Percentiles rank a stretch among this genome's conserved stretches.
phyloP scores from a whole-genome alignment of 2,329 filamentous ascomycete species.

The Leptographium galeiforme region DNA sequence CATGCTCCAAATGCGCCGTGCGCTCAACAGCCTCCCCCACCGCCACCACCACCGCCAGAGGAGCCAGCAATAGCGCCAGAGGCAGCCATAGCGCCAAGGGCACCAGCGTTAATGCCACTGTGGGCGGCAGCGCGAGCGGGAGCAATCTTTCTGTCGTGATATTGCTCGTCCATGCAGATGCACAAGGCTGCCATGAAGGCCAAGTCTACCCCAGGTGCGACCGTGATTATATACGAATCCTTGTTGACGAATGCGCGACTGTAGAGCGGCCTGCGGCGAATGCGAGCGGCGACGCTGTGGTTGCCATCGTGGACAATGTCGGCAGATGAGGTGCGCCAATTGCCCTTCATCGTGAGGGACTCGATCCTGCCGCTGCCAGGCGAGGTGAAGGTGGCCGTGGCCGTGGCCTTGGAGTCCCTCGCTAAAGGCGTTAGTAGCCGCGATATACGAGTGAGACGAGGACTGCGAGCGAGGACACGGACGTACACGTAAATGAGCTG shows the following conservation, averaged over 20 bases:
- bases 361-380: slow-evolving; percentile 26
- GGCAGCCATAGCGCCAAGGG: no score
- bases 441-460: neutral
- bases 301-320: slow-evolving; percentile 40
- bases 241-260: slow-evolving; percentile 41
- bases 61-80: no score
- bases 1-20: no score
- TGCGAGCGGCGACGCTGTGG: slow-evolving; percentile 39
- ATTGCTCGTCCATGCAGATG: slow-evolving; percentile 54
- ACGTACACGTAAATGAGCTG: slow-evolving; percentile 36
- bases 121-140: no score
- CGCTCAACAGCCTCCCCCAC: no score
- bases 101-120: no score
- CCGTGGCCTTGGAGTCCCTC: slow-evolving; percentile 36
- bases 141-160: slow-evolving; percentile 27
- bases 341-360: slow-evolving; percentile 43
- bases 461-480: no score
- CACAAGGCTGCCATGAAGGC: slow-evolving; percentile 52
- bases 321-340: slow-evolving; percentile 43
- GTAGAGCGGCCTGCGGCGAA: slow-evolving; percentile 45
- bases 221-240: slow-evolving; percentile 51
- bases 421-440: slow-evolving; percentile 13
- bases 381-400: slow-evolving; percentile 43
- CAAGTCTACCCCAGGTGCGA: slow-evolving; percentile 54
- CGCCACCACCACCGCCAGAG: no score